phyloP scores from a whole-genome alignment of 306 rosid genomes.

The Citrullus colocynthis region DNA sequence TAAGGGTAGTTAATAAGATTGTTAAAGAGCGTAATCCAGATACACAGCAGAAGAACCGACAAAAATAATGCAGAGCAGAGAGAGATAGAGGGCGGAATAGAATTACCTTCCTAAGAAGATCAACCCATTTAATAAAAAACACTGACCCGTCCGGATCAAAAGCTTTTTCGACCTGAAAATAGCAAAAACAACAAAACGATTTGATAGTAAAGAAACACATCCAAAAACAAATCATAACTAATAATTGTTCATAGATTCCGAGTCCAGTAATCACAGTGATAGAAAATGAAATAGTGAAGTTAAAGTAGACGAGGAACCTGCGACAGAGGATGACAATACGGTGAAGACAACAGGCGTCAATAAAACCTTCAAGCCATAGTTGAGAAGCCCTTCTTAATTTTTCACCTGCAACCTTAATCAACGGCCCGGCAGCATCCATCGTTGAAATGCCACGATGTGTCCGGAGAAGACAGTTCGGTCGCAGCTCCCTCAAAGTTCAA shows the following conservation, averaged over 20 bases:
- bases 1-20: neutral
- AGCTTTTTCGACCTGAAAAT: constrained; percentile 44
- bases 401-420: neutral
- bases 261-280: neutral
- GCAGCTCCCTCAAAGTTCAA: neutral
- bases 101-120: constrained; percentile 78
- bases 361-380: constrained; percentile 62
- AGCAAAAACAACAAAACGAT: neutral
- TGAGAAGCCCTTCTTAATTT: constrained; percentile 20
- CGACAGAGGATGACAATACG: constrained; percentile 61
- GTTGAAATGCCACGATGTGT: neutral
- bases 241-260: neutral
- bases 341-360: constrained; percentile 78
- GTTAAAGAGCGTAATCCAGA: neutral
- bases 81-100: neutral
- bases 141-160: constrained; percentile 69
- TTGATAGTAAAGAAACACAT: neutral
- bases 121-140: constrained; percentile 80
- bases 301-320: constrained; percentile 15
- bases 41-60: neutral
- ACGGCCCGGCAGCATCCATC: constrained; percentile 17
- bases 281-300: constrained; percentile 5
- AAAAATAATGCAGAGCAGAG: neutral
- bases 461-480: neutral
- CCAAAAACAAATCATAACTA: neutral